Percentiles rank a stretch among this genome's conserved stretches.
These are phyloP conservation scores for Sporothrix dimorphospora DNA, from an alignment of 2,329 filamentous ascomycete species.

Conservation along the genomic window DNA sequence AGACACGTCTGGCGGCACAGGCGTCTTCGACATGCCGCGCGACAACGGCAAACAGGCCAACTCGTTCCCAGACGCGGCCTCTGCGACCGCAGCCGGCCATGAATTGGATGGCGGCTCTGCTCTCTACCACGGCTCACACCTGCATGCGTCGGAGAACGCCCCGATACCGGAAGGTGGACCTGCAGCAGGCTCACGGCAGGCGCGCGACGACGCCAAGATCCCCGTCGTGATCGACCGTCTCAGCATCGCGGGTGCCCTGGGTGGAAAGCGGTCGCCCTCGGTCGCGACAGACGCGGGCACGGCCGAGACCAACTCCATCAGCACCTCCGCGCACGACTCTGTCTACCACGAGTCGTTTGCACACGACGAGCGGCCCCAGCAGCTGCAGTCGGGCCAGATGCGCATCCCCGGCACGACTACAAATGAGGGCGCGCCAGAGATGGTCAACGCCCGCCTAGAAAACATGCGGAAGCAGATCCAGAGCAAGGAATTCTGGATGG, in stretches of 20 bases:
- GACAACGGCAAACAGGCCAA: conserved; percentile 35
- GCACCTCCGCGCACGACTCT: conserved; percentile 61
- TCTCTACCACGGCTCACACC: conserved; percentile 34
- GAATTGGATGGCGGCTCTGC: conserved; percentile 47
- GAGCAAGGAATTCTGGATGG: conserved; percentile 98
- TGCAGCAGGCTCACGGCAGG: background rate
- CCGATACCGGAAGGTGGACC: background rate
- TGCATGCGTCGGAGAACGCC: background rate
- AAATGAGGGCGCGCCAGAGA: conserved; percentile 60
- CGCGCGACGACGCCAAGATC: conserved; percentile 45
- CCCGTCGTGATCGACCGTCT: conserved; percentile 61
- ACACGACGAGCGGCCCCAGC: conserved; percentile 50
- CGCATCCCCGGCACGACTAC: conserved; percentile 61
- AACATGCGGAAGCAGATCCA: conserved; percentile 85
- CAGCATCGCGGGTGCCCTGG: conserved; percentile 50
- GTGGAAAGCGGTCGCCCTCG: conserved; percentile 54
- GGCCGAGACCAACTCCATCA: conserved; percentile 60
- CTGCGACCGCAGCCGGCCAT: conserved; percentile 49
- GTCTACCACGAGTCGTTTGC: conserved; percentile 61
- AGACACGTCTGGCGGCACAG: conserved; percentile 48
- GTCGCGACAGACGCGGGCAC: conserved; percentile 62
- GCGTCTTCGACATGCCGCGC: conserved; percentile 45
- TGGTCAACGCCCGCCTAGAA: conserved; percentile 63
- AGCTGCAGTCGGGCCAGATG: conserved; percentile 50
- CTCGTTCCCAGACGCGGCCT: conserved; percentile 36